Evolutionary conservation across 148 eudicot genomes (phyloP), one percentile per base, ranked within the genome.

Genomic region (Rhododendron ovatum): DNA sequence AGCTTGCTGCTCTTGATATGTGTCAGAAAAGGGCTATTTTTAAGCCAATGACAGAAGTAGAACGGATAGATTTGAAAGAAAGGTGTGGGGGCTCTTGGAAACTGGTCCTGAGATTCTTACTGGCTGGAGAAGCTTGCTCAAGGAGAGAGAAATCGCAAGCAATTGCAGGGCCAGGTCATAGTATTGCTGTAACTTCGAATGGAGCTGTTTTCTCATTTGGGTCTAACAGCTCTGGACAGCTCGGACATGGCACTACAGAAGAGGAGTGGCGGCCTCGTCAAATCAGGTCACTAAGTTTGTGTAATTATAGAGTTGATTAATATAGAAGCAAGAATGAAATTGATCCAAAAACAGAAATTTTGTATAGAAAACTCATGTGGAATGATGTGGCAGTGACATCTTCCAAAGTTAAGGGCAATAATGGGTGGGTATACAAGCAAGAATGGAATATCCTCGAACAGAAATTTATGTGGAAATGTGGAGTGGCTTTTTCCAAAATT

Each of bases 11-110:
- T 84, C 91, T 92, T 43, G 99, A 97, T 81, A 90, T 95, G 95
- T 97, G 99, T 89, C 90, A 91, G 81, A 94, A 92, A 89, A 92
- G 98, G 88, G 98, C 94, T 45, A 89, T 97, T 74, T 95, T 94
- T 86, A 95, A 88, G 87, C 94, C 93, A 51, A 94, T 97, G 99
- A 92, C 91, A 13, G 48, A 61, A 28, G 93, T 91, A 76, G 89
- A 93, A 87, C 90, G 88, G 45, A 89, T 92, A 9, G 86, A 80
- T 28, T 84, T 97, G 84, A 97, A 93, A 91, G 88, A 77, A 87
- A 91, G 81, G 82, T 94, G 99, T 86, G 99, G 99, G 82, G 98
- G 98, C 20, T 94, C 99, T 15, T 97, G 99, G 99, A 97, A 97
- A 80, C 88, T 97, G 65, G 98, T 97, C 59, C 88, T 97, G 65